Evolutionary conservation across 164 flowering plant genomes (phyloP), one percentile per base, ranked within the genome.

Genomic region (Vitis labrusca): DNA sequence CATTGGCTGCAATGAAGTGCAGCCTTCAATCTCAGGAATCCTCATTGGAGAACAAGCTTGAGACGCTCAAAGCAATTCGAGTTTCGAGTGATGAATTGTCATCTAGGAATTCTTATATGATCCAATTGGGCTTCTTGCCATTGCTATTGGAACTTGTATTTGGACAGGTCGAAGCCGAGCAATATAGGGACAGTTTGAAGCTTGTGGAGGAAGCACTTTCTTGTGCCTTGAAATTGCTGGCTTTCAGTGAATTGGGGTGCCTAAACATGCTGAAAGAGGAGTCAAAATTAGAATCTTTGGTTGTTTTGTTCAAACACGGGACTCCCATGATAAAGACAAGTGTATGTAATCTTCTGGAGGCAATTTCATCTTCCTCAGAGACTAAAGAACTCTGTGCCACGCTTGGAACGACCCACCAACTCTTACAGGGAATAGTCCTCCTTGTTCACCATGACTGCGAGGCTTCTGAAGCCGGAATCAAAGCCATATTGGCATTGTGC

Each of bases 111-210:
- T 72, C 68, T 27, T 67, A 71, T 61, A 65, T 87, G 76, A 58
- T 85, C 55, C 85, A 82, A 49, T 63, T 84, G 9, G 91, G 84
- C 3, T 83, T 89, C 76, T 72, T 86, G 61, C 74, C 78, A 16
- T 8, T 80, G 13, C 59, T 91, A 3, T 63, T 91, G 27, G 70
- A 72, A 1, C 64, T 82, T 1, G 59, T 76, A 16, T 89, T 87
- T 37, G 72, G 67, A 32, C 29, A 63, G 23, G 50, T 15, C 9
- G 78, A 63, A 53, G 30, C 49, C 16, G 50, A 64, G 7, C 49
- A 65, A 13, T 65, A 66, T 1, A 17, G 44, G 23, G 77, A 80
- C 5, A 55, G 67, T 47, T n/a, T 69, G 23, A 63, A 69, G 62
- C 75, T 86, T 54, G 78, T 72, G 0, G 92, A 89, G 63, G 30